Percentiles rank a stretch among this genome's conserved stretches.
phyloP scores from a whole-genome alignment of 2,329 filamentous ascomycete genomes.

The Hortaea sp. region DNA sequence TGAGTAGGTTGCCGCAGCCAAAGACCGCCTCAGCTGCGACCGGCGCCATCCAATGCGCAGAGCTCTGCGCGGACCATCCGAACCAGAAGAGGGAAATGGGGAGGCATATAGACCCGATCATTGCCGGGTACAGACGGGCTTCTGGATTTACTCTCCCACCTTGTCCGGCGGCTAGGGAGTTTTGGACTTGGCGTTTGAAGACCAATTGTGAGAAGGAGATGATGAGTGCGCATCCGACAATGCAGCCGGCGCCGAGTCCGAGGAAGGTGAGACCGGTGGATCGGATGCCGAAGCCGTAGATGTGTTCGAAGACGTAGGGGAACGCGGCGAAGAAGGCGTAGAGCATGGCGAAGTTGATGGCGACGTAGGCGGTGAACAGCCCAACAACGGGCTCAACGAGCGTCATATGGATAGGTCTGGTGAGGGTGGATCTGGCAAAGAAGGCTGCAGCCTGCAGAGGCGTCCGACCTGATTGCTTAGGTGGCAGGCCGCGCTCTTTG shows the following conservation, averaged over 20 bases:
- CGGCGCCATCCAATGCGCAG: slow-evolving; percentile 2
- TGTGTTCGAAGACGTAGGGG: slow-evolving; percentile 8
- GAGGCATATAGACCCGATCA: not conserved
- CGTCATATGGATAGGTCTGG: slow-evolving; percentile 13
- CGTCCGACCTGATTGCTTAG: not conserved
- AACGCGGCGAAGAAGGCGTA: slow-evolving; percentile 14
- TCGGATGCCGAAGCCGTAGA: slow-evolving; percentile 23
- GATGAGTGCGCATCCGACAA: no score
- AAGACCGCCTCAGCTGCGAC: slow-evolving; percentile 32
- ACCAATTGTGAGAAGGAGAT: no score
- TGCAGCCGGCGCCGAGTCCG: no score
- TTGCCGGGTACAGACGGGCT: not conserved
- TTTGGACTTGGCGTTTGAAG: no score
- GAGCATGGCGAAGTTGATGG: slow-evolving; percentile 12
- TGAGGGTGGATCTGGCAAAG: not conserved
- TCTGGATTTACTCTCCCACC: not conserved
- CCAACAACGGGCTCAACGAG: slow-evolving; percentile 19
- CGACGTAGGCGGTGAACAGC: slow-evolving; percentile 6
- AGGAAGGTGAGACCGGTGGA: slow-evolving; percentile 25
- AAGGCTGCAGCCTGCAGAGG: not conserved
- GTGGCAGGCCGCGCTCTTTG: slow-evolving; percentile 3
- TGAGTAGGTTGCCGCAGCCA: slow-evolving; percentile 25
- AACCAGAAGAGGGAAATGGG: not conserved
- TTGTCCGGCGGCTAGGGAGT: no score
- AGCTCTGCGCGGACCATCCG: not conserved